Evolutionary conservation across 306 rosid species (phyloP), one percentile per base, ranked within the genome.

Genomic region (Lagenaria siceraria): DNA sequence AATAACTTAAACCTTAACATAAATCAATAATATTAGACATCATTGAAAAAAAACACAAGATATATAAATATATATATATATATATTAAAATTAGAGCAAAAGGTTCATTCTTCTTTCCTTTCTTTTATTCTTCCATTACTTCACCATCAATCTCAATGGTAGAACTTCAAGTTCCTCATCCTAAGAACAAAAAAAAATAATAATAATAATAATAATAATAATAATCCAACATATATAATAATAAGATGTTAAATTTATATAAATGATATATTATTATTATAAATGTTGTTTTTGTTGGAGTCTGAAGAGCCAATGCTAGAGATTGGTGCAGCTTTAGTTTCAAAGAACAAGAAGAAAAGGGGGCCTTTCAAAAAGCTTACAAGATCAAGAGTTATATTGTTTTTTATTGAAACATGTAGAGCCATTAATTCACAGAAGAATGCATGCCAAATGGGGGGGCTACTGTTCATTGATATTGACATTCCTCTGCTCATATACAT

Each of bases 131-230:
- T 42, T 24, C 52, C 5, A 25, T 60, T 46, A 22, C 25, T 66
- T 11, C 54, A 42, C 54, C 25, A 69, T 43, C 54, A 38, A 25
- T 17, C 7, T n/a, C 64, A 64, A 24, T 48, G 35, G 35, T 48
- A 35, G 51, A 53, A 24, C 65, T 65, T 78, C 80, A 52, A 12
- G 53, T 78, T 52, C 38, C 66, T 78, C 80, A 78, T 51, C 75
- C 76, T 78, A 64, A 35, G 21, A 78, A 35, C 0, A n/a, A 7
- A 15, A 9, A 2, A 29, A 1, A 29, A 29, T 29, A 29, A 29
- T 29, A 29, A 29, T 29, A 29, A 29, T 29, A 29, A 29, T 29
- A 29, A 29, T 29, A 29, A 29, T 29, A 29, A 29, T 29, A 29
- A 29, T 29, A 29, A 2, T 29, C 33, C 7, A 64, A 18, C 5